Conservation (phyloP, 164 flowering plant species). For the Piper longum region DNA sequence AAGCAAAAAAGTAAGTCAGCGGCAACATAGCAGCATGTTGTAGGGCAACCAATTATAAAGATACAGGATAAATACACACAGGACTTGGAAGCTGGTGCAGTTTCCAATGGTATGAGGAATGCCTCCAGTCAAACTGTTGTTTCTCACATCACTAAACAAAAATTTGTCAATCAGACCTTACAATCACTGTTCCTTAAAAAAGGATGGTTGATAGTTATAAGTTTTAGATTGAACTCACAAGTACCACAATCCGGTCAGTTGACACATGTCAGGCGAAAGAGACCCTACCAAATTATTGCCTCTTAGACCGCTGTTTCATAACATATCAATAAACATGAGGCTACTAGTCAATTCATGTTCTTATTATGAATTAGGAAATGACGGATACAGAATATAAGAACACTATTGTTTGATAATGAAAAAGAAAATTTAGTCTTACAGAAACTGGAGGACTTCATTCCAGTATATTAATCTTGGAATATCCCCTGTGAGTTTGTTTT, state of each 20-base stretch:
- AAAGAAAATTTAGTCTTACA: conserved; percentile 3
- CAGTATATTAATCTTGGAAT: conserved; percentile 93
- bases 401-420: background rate
- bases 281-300: conserved; percentile 74
- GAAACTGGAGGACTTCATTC: conserved; percentile 80
- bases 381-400: background rate
- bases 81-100: conserved; percentile 89
- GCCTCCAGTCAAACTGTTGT: conserved; percentile 85
- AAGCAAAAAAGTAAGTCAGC: conserved; percentile 2
- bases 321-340: background rate
- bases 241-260: conserved; percentile 90
- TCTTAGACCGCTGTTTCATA: conserved; percentile 55
- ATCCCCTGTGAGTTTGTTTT: conserved; percentile 72
- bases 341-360: background rate
- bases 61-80: conserved; percentile 48
- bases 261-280: conserved; percentile 91
- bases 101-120: conserved; percentile 83
- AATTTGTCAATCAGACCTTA: background rate
- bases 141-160: conserved; percentile 69
- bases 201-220: background rate
- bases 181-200: background rate
- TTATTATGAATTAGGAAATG: background rate
- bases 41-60: background rate
- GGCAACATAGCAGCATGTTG: background rate
- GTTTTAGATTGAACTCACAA: conserved; percentile 51